These are phyloP conservation scores for Lolium multiflorum DNA, from an alignment of 176 grass and related monocot species.

Conservation along the genomic window DNA sequence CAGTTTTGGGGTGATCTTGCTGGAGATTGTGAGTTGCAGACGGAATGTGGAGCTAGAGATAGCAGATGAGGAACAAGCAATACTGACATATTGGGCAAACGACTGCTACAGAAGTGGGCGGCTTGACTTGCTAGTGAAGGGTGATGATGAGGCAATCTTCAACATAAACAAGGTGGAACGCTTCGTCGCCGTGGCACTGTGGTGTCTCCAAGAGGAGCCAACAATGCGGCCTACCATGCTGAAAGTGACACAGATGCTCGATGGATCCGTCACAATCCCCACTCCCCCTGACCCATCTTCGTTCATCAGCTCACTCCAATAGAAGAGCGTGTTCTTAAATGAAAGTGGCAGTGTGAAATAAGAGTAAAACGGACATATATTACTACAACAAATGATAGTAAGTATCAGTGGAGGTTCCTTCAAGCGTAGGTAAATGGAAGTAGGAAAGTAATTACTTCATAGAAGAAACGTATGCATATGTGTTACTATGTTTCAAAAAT, in stretches of 20 bases:
- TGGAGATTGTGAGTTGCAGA: slow-evolving; percentile 61
- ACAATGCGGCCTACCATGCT: slow-evolving; percentile 36
- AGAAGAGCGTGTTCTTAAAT: background rate
- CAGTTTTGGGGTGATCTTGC: slow-evolving; percentile 58
- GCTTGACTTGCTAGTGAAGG: slow-evolving; percentile 37
- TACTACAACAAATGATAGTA: background rate
- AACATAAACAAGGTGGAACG: slow-evolving; percentile 44
- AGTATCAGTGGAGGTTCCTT: background rate
- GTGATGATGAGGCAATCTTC: slow-evolving; percentile 37
- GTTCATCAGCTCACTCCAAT: background rate
- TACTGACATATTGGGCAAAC: slow-evolving; percentile 55
- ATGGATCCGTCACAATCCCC: slow-evolving; percentile 42
- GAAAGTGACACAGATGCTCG: slow-evolving; percentile 57
- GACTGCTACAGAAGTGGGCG: slow-evolving; percentile 46
- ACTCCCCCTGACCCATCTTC: slow-evolving; percentile 46
- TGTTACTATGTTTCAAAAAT: slow-evolving; percentile 9
- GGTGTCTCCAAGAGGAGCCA: slow-evolving; percentile 53
- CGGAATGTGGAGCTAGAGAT: slow-evolving; percentile 43
- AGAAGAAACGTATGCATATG: background rate
- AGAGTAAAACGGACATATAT: background rate
- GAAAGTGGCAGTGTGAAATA: slow-evolving; percentile 7
- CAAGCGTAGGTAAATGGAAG: background rate
- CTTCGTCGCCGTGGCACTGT: slow-evolving; percentile 27
- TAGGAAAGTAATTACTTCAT: background rate
- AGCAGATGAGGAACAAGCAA: slow-evolving; percentile 30